These are phyloP conservation scores for Colletotrichum sidae DNA, from an alignment of 2,329 filamentous ascomycete genomes.

Conservation along the genomic window DNA sequence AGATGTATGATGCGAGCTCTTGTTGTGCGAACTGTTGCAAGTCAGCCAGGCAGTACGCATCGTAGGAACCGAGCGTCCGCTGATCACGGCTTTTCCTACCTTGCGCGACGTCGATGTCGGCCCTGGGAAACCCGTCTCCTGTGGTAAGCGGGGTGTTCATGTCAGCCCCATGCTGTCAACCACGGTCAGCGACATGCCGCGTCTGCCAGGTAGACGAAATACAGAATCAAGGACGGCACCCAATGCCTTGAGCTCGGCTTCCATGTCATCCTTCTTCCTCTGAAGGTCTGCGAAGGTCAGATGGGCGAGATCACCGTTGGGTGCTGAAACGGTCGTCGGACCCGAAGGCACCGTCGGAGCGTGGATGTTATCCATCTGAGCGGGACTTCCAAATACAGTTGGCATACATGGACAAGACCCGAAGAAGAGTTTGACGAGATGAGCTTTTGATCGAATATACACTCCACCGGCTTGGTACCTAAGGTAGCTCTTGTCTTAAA, in stretches of 20 bases:
- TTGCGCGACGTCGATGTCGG: constrained; percentile 94
- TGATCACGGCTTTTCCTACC: constrained; percentile 61
- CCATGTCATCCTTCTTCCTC: constrained; percentile 83
- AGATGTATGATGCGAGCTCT: constrained; percentile 88
- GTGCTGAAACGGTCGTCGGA: constrained; percentile 71
- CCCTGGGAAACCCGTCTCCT: constrained; percentile 89
- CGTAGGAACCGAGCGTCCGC: no score
- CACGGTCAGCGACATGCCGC: constrained; percentile 35
- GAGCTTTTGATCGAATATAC: no score
- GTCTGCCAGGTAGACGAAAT: constrained; percentile 40
- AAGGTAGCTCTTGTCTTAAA: no score
- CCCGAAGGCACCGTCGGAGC: constrained; percentile 77
- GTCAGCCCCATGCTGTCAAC: constrained; percentile 83
- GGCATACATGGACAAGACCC: not conserved
- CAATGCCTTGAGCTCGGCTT: constrained; percentile 87
- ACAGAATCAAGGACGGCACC: constrained; percentile 91
- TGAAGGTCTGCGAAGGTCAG: constrained; percentile 84
- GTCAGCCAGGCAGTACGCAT: constrained; percentile 23
- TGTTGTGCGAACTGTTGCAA: constrained; percentile 83
- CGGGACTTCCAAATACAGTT: constrained; percentile 28
- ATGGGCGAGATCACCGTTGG: constrained; percentile 72
- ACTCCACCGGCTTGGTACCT: no score
- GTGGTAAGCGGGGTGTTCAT: constrained; percentile 93
- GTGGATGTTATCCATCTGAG: constrained; percentile 67
- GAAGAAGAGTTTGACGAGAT: not conserved